Conservation (phyloP, 805 yeast species). For the Metschnikowia borealis region DNA sequence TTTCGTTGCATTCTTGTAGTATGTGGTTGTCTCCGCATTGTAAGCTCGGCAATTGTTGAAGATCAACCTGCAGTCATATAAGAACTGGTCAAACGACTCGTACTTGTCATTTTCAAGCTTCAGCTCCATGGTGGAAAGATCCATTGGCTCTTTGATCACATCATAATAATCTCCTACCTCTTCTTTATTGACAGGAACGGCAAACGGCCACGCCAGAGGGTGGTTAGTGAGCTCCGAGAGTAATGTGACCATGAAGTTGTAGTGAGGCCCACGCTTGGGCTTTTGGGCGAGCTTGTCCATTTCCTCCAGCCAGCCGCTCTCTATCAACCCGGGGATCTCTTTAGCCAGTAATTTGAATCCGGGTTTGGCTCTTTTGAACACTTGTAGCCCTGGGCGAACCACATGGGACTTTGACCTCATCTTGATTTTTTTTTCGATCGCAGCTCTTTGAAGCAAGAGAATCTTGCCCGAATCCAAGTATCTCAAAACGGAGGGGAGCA, state of each 20-base stretch:
- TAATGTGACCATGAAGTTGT: slow-evolving; percentile 86
- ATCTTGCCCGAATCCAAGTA: slow-evolving; percentile 88
- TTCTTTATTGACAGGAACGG: slow-evolving; percentile 85
- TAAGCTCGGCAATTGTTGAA: slow-evolving; percentile 90
- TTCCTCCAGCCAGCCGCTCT: slow-evolving; percentile 97
- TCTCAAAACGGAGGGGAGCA: slow-evolving; percentile 77
- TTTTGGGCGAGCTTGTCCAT: slow-evolving; percentile 95
- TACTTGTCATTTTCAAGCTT: slow-evolving; percentile 90
- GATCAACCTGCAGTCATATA: slow-evolving; percentile 81
- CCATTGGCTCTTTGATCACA: slow-evolving; percentile 98
- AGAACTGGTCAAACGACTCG: slow-evolving; percentile 84
- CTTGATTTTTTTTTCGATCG: slow-evolving; percentile 79
- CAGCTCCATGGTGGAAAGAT: slow-evolving; percentile 89
- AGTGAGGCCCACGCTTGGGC: slow-evolving; percentile 92
- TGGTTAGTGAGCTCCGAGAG: slow-evolving; percentile 87
- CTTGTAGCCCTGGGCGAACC: slow-evolving; percentile 75
- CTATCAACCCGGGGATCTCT: slow-evolving; percentile 82
- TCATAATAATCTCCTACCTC: slow-evolving; percentile 97
- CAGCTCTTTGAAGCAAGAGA: slow-evolving; percentile 83
- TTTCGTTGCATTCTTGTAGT: slow-evolving; percentile 90
- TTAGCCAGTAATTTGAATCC: slow-evolving; percentile 32
- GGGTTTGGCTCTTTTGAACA: slow-evolving; percentile 64
- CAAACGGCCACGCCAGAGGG: slow-evolving; percentile 98
- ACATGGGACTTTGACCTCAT: slow-evolving; percentile 74
- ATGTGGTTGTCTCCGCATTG: slow-evolving; percentile 92